Evolutionary conservation across 2,329 filamentous ascomycete species (phyloP), one percentile per base, ranked within the genome.

Genomic region (Fusarium sororula): DNA sequence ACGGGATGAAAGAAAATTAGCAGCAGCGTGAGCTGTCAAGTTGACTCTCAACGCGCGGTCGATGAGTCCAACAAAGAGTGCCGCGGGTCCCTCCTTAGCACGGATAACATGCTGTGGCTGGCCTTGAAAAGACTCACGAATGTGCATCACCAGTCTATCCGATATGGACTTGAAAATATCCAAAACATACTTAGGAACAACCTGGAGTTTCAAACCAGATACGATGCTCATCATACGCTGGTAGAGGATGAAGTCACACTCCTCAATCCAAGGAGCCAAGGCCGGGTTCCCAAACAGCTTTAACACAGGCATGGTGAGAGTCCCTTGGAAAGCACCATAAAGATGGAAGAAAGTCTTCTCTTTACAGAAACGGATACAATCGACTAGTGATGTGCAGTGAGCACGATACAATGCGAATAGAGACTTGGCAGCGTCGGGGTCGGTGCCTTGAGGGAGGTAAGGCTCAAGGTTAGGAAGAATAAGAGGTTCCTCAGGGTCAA

Each of bases 311-410:
- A 98, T 97, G 2, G 96, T 99, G 78, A 99, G 89, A 5, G 95
- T 98, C 63, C 96, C 96, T 79, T 98, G 94, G 81, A 99, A 98
- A 2, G 96, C 96, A 11, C 93, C 95, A 81, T 97, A 98, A 22
- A 98, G 89, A 75, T 97, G 94, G 81, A 98, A 97, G 81, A 99
- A 97, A 12, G 95, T 96, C 84, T 98, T 97, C 82, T 98, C 94
- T 80, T 96, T 97, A 87, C 96, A 98, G 82, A 94, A 98, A 37
- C 96, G 93, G 70, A 99, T 95, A 77, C 94, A 96, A 82, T 99
- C 96, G 38, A 99, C 93, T 10, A 99, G 88, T 2, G 95, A 98
- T 20, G 96, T 98, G 81, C 95, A 98, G 80, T 98, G 96, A 6
- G 96, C 96, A 56, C 95, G 91, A 80, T 99, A 99, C 30, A 98